Conservation (phyloP, 2,329 filamentous ascomycete species). For the Diaporthe vaccinii region DNA sequence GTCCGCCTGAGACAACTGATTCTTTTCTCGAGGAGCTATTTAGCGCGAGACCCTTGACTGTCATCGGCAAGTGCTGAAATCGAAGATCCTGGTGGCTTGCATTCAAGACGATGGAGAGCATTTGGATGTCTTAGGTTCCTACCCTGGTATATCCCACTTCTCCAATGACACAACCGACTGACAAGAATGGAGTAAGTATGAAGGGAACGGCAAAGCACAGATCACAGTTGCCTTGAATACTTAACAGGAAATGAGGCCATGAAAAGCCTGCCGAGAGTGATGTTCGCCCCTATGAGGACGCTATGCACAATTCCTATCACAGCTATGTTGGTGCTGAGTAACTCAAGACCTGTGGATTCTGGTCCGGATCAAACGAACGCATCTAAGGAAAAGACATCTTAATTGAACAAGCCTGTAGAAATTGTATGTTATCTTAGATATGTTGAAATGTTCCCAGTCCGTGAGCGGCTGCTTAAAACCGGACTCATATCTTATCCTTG, state of each 20-base stretch:
- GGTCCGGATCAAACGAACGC: rapidly evolving
- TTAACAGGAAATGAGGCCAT: too few relatives aligned
- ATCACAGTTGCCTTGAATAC: not conserved
- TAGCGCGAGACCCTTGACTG: not conserved
- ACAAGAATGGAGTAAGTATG: not conserved
- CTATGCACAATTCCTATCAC: not conserved
- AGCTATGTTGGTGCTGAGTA: not conserved
- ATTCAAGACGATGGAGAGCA: not conserved
- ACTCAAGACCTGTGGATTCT: not conserved
- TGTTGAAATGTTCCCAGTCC: not conserved
- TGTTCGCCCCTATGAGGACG: not conserved
- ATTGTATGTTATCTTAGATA: too few relatives aligned
- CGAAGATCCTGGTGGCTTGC: not conserved
- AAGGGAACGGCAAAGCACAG: not conserved
- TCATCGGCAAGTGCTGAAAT: not conserved
- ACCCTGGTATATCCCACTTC: not conserved
- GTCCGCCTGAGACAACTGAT: not conserved
- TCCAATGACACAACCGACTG: not conserved
- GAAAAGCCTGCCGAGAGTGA: not conserved
- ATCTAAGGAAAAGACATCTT: rapidly evolving
- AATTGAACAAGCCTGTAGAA: not conserved
- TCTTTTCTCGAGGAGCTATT: not conserved
- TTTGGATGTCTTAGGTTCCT: not conserved
- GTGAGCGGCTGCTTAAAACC: not conserved
- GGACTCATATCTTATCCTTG: not conserved